A percentile compares a stretch with the other conserved stretches of the same genome.
These are phyloP conservation scores for Akanthomyces lecanii DNA, from an alignment of 2,329 filamentous ascomycete species.

Conservation along the genomic window DNA sequence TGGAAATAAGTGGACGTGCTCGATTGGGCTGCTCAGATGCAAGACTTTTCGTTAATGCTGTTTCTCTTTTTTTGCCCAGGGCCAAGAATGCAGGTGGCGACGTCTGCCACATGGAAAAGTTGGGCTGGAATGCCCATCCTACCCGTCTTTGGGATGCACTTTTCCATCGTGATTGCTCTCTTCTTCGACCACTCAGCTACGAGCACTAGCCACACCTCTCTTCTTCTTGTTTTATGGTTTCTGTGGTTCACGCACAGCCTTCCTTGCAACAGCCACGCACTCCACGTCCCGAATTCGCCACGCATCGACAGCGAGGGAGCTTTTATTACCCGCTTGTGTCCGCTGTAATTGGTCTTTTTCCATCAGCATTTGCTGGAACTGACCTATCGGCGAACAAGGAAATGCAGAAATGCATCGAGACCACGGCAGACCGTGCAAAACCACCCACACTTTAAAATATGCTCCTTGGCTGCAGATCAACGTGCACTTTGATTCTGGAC, in stretches of 20 bases:
- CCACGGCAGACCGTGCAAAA: too few species aligned
- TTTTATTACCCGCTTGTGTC: neutral
- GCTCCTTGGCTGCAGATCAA: too few species aligned
- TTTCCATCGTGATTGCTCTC: neutral
- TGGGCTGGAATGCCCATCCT: constrained; percentile 3
- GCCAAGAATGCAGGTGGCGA: constrained; percentile 8
- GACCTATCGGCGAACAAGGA: too few species aligned
- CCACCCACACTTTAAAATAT: too few species aligned
- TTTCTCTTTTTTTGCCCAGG: neutral
- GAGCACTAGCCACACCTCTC: neutral
- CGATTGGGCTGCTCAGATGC: neutral
- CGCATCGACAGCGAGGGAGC: neutral
- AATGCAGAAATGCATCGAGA: too few species aligned
- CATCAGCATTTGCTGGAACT: too few species aligned
- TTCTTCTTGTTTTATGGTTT: neutral
- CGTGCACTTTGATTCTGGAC: too few species aligned
- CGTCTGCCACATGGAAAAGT: constrained; percentile 1
- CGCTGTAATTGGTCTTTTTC: too few species aligned
- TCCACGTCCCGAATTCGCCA: neutral
- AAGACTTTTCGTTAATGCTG: neutral
- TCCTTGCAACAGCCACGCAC: neutral
- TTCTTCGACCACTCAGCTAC: neutral
- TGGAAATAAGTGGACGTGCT: neutral
- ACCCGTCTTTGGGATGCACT: neutral
- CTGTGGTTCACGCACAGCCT: neutral